Conservation (phyloP, 768 basidiomycete genomes). For the Boletellus emodensis region DNA sequence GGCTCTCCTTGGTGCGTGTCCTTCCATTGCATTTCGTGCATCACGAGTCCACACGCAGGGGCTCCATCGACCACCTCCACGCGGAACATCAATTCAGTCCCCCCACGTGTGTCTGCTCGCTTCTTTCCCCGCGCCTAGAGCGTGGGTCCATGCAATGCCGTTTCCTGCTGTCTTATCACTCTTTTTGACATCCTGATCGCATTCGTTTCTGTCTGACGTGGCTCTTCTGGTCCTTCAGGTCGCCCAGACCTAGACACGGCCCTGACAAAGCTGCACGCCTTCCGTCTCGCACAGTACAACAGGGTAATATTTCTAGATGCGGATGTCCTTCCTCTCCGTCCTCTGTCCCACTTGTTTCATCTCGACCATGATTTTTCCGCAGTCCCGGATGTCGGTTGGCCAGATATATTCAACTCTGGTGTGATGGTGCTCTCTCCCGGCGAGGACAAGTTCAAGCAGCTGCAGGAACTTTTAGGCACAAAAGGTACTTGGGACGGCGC, state of each 20-base stretch:
- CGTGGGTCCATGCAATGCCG: constrained; percentile 17
- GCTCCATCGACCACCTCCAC: background rate
- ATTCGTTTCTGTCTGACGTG: constrained; percentile 10
- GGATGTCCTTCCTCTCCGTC: constrained; percentile 82
- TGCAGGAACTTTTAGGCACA: constrained; percentile 64
- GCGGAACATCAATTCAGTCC: constrained; percentile 8
- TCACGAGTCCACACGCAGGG: constrained; percentile 2
- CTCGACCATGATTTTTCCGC: constrained; percentile 84
- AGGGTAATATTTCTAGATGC: constrained; percentile 92
- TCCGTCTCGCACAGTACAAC: constrained; percentile 82
- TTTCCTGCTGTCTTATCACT: constrained; percentile 14
- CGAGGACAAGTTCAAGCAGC: constrained; percentile 74
- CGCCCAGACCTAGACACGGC: constrained; percentile 91
- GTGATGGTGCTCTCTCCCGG: constrained; percentile 84
- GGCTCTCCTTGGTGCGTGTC: constrained; percentile 69
- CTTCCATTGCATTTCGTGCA: constrained; percentile 5
- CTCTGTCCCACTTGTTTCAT: constrained; percentile 89
- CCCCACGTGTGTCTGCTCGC: constrained; percentile 8
- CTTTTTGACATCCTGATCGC: background rate
- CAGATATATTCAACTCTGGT: constrained; percentile 98
- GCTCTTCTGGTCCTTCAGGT: constrained; percentile 46
- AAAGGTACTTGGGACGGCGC: constrained; percentile 96
- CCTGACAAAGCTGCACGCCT: constrained; percentile 94
- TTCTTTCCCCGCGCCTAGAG: constrained; percentile 6
- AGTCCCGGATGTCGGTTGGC: constrained; percentile 97